These are phyloP conservation scores for Atkinsonella hypoxylon DNA, from an alignment of 2,329 filamentous ascomycete genomes.

Conservation along the genomic window DNA sequence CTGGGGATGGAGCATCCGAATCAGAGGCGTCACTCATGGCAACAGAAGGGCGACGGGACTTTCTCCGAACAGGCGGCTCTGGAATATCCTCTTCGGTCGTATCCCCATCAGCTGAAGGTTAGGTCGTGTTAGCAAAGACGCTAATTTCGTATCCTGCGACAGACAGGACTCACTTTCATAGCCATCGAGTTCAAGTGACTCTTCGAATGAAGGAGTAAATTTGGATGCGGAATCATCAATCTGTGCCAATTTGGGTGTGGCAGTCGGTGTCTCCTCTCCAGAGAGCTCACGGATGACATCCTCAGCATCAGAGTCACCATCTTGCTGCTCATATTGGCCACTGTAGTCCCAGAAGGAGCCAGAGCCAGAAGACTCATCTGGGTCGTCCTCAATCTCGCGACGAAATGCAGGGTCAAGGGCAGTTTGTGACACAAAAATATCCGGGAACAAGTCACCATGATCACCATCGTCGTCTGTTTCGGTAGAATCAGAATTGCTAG, in stretches of 20 bases:
- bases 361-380: conserved; percentile 44
- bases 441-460: conserved; percentile 55
- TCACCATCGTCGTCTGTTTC: conserved; percentile 52
- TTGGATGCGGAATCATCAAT: conserved; percentile 13
- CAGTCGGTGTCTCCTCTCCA: conserved; percentile 30
- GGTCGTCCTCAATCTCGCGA: conserved; percentile 59
- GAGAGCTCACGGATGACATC: conserved; percentile 24
- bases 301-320: conserved; percentile 30
- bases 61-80: conserved; percentile 36
- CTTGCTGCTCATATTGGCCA: conserved; percentile 29
- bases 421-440: conserved; percentile 68
- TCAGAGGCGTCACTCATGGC: conserved; percentile 32
- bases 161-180: conserved; percentile 44
- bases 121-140: conserved; percentile 7
- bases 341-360: conserved; percentile 53
- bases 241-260: conserved; percentile 27
- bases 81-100: conserved; percentile 50
- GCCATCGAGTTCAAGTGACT: conserved; percentile 36
- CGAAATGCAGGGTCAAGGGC: conserved; percentile 61
- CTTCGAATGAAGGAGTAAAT: conserved; percentile 20
- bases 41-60: conserved; percentile 29
- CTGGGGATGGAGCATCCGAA: conserved; percentile 36
- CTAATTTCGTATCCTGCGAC: conserved; percentile 4
- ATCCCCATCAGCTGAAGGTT: conserved; percentile 41
- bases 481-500: conserved; percentile 55